Conservation (phyloP, 345 rosid genomes). For the Brassica napus region DNA sequence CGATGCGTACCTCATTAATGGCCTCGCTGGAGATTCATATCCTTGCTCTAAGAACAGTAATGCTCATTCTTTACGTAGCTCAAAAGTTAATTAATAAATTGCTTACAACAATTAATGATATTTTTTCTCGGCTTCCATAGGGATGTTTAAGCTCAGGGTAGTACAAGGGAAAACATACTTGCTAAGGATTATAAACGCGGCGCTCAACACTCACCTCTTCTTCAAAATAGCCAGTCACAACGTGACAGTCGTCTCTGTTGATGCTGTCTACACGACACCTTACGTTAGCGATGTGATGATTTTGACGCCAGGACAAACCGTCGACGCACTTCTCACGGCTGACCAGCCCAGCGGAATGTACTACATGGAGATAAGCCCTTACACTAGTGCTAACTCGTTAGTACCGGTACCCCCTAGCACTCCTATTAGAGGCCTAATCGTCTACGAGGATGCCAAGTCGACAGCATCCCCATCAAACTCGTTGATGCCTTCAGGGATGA, state of each 20-base stretch:
- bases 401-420: constrained; percentile 31
- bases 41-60: constrained; percentile 33
- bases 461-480: constrained; percentile 44
- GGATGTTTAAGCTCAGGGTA: constrained; percentile 53
- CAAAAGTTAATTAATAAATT: not conserved
- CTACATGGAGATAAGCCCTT: constrained; percentile 68
- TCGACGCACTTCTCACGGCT: constrained; percentile 57
- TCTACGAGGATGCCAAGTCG: constrained; percentile 44
- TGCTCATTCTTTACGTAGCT: not conserved
- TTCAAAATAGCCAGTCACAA: constrained; percentile 78
- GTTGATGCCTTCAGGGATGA: constrained; percentile 44
- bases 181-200: constrained; percentile 81
- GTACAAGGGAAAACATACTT: constrained; percentile 66
- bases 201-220: constrained; percentile 75
- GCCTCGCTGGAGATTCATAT: constrained; percentile 30
- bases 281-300: constrained; percentile 58
- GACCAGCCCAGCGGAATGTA: constrained; percentile 57
- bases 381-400: constrained; percentile 38
- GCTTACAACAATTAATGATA: not conserved
- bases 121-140: constrained; percentile 27
- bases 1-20: constrained; percentile 32
- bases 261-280: constrained; percentile 66
- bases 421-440: constrained; percentile 48
- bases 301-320: constrained; percentile 67
- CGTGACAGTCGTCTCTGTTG: constrained; percentile 64